Conservation (phyloP, 2,329 filamentous ascomycete genomes). For the Trichoderma breve region DNA sequence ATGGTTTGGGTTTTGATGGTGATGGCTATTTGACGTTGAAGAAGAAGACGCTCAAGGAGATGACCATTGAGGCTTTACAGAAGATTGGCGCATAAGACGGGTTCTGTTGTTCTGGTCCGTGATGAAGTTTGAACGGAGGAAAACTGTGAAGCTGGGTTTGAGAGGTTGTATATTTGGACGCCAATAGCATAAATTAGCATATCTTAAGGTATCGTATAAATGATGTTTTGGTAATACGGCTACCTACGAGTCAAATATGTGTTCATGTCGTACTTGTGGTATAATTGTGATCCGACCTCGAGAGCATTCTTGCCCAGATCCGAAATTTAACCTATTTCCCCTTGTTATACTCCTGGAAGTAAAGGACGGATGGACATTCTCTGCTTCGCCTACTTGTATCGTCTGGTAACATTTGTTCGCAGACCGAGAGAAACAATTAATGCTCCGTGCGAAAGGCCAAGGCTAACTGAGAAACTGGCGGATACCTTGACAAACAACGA, state of each 20-base stretch:
- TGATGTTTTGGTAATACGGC: not conserved
- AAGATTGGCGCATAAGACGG: not conserved
- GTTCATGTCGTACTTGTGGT: not conserved
- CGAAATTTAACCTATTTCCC: not conserved
- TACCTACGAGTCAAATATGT: not conserved
- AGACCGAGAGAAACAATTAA: no score
- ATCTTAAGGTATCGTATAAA: not conserved
- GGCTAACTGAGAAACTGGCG: not conserved
- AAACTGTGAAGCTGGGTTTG: not conserved
- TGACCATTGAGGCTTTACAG: not conserved
- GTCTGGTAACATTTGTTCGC: not conserved
- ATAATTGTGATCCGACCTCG: not conserved
- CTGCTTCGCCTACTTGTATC: not conserved
- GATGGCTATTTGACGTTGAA: not conserved
- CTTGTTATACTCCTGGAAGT: not conserved
- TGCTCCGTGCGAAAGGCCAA: not conserved
- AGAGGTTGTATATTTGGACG: not conserved
- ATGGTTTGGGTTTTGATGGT: not conserved
- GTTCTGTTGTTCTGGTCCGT: not conserved
- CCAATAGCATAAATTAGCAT: not conserved
- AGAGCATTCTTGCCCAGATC: not conserved
- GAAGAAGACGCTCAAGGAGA: not conserved
- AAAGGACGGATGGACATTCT: not conserved
- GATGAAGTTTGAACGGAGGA: not conserved
- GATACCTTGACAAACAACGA: not conserved